Evolutionary conservation across 2,329 filamentous ascomycete species (phyloP).

Genomic region (Orbilia brochopaga): DNA sequence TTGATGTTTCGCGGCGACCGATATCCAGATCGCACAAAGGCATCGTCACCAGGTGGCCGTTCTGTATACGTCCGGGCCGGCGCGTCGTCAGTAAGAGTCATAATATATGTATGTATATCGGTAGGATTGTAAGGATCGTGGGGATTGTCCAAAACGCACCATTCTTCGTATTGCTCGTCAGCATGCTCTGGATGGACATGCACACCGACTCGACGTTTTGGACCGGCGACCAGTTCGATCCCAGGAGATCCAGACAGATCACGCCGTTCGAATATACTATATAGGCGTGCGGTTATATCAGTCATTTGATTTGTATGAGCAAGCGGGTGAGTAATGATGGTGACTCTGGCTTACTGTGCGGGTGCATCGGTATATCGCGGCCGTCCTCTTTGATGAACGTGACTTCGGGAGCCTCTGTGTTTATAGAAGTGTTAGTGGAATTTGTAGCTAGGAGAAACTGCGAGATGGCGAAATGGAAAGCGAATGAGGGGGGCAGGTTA

Average conservation of each 20-base stretch:
- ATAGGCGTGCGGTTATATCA: not conserved
- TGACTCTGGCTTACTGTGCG: constrained; percentile 65
- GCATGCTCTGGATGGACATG: constrained; percentile 97
- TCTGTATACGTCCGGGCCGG: no score
- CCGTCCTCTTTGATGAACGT: constrained; percentile 74
- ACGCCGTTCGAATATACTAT: constrained; percentile 91
- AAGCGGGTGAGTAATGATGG: not conserved
- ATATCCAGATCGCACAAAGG: constrained; percentile 79
- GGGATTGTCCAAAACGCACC: constrained; percentile 57
- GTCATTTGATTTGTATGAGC: constrained; percentile 5
- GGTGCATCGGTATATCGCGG: constrained; percentile 82
- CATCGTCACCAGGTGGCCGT: constrained; percentile 84
- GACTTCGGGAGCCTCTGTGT: constrained; percentile 87
- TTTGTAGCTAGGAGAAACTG: constrained; percentile 7
- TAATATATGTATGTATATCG: no score
- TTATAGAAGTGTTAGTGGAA: constrained; percentile 10
- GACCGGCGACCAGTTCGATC: constrained; percentile 89
- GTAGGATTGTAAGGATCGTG: not conserved
- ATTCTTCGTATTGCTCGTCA: constrained; percentile 90
- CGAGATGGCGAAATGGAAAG: not conserved
- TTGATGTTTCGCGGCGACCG: constrained; percentile 84
- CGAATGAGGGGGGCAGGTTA: constrained; percentile 50
- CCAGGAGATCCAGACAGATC: constrained; percentile 91
- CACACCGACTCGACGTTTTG: constrained; percentile 97
- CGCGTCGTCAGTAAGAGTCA: not conserved